Percentiles rank a stretch among this genome's conserved stretches.
These are phyloP conservation scores for Gypsophila paniculata DNA, from an alignment of 179 eudicot genomes.

Conservation along the genomic window DNA sequence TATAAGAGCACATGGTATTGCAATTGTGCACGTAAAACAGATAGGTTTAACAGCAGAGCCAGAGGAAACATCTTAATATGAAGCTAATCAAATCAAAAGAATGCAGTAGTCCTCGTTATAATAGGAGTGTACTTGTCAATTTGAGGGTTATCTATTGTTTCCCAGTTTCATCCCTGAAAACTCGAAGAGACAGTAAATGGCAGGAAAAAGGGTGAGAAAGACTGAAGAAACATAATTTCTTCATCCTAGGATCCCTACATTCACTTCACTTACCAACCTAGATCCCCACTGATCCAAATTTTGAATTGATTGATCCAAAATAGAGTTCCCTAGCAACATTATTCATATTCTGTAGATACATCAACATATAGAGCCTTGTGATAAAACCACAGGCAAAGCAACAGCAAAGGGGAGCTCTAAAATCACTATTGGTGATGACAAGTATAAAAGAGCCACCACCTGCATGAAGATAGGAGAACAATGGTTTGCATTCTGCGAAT, in stretches of 20 bases:
- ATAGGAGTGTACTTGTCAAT: not conserved
- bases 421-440: not conserved
- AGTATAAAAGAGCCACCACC: constrained; percentile 32
- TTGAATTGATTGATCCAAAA: not conserved
- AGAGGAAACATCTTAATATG: not conserved
- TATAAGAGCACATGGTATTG: not conserved
- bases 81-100: not conserved
- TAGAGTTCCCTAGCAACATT: not conserved
- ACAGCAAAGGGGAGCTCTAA: not conserved
- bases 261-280: not conserved
- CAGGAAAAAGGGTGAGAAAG: not conserved
- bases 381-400: constrained; percentile 11
- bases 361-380: not conserved
- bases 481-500: constrained; percentile 54
- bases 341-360: not conserved
- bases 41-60: not conserved
- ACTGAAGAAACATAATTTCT: not conserved
- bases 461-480: constrained; percentile 91
- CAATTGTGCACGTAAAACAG: not conserved
- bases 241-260: not conserved
- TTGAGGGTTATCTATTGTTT: not conserved
- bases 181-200: not conserved
- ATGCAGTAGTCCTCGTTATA: not conserved
- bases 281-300: not conserved
- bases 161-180: not conserved